Conservation (phyloP, 345 rosid genomes). For the Lenwebbia sp. region DNA sequence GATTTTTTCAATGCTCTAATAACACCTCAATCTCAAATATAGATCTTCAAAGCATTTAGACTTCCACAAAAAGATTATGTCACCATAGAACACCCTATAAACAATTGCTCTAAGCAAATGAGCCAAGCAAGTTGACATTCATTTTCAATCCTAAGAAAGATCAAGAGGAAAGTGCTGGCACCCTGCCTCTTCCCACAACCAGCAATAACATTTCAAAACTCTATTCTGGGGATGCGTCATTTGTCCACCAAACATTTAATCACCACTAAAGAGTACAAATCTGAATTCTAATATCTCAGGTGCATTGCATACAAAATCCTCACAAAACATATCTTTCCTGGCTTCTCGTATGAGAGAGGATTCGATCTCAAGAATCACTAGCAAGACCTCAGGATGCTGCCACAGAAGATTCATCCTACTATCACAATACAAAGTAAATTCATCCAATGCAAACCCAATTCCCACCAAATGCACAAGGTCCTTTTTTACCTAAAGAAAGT, state of each 20-base stretch:
- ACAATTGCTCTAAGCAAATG: background rate
- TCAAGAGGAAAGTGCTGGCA: background rate
- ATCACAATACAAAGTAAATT: background rate
- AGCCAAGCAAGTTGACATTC: background rate
- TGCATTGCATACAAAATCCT: background rate
- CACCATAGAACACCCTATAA: background rate
- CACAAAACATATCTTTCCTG: background rate
- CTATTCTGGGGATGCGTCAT: background rate
- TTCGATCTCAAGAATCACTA: background rate
- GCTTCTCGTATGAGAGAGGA: background rate
- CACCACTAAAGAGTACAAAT: background rate
- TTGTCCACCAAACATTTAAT: background rate
- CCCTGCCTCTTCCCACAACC: background rate
- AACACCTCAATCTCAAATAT: no score
- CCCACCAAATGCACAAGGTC: background rate
- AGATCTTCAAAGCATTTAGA: background rate
- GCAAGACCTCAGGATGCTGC: background rate
- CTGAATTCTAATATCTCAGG: background rate
- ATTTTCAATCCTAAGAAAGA: background rate
- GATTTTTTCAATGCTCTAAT: no score
- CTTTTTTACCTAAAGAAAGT: background rate
- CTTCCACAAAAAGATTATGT: background rate
- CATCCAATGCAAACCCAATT: background rate
- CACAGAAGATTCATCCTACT: background rate
- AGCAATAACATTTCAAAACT: background rate